Percentiles rank a stretch among this genome's conserved stretches.
Conservation (phyloP, 208 protist genomes). For the Leishmania mexicana region DNA sequence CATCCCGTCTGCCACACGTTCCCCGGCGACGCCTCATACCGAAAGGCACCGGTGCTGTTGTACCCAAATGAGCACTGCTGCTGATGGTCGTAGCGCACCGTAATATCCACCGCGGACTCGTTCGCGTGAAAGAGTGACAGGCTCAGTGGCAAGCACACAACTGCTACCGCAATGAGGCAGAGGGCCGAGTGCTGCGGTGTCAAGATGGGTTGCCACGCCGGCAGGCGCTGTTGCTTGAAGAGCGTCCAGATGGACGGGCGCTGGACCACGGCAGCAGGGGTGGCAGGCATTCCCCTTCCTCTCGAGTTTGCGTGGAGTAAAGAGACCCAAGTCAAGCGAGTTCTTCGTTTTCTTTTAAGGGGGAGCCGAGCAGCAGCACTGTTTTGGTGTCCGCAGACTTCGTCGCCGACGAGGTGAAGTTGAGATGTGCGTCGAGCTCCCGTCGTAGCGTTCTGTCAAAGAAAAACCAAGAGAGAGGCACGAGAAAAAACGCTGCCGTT, state of each 20-base stretch:
- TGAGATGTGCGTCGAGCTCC: neutral
- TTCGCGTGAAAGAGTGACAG: slow-evolving; percentile 77
- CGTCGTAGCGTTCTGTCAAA: neutral
- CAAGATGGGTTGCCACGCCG: slow-evolving; percentile 97
- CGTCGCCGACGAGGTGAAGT: neutral
- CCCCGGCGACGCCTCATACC: slow-evolving; percentile 18
- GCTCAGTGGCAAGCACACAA: slow-evolving; percentile 95
- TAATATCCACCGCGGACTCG: slow-evolving; percentile 67
- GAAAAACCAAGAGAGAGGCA: neutral
- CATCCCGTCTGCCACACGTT: slow-evolving; percentile 57
- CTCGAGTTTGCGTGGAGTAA: neutral
- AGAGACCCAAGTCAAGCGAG: neutral
- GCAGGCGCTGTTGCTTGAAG: slow-evolving; percentile 95
- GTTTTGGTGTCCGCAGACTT: neutral
- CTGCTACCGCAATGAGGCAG: slow-evolving; percentile 87
- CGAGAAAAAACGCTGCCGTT: neutral
- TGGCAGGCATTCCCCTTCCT: neutral
- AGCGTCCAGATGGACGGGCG: slow-evolving; percentile 35
- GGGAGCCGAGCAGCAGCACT: neutral
- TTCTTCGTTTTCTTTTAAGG: neutral
- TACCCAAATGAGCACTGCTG: slow-evolving; percentile 42
- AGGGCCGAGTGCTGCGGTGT: slow-evolving; percentile 92
- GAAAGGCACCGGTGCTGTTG: slow-evolving; percentile 45
- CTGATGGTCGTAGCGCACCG: slow-evolving; percentile 74
- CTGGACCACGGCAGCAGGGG: neutral